Conservation (phyloP, 1,139 yeast genomes). For the Geotrichum macrosporum region DNA sequence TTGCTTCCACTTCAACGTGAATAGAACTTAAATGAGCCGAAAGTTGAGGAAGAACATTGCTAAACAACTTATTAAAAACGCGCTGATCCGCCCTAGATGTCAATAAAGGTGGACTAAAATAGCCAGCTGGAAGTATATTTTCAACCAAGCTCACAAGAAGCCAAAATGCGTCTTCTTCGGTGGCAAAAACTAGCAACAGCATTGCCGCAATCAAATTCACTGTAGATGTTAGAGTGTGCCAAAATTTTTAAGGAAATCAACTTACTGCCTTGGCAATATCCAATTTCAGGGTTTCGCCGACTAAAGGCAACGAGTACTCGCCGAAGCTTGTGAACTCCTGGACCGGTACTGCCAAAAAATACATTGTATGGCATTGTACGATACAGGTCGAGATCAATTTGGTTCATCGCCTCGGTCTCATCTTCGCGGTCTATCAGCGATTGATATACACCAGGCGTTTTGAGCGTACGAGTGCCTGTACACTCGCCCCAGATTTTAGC, state of each 20-base stretch:
- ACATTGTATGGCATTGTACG: constrained; percentile 56
- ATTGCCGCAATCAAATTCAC: constrained; percentile 58
- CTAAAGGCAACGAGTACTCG: constrained; percentile 52
- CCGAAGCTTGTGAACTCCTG: constrained; percentile 49
- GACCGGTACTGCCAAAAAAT: constrained; percentile 53
- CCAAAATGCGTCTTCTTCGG: constrained; percentile 59
- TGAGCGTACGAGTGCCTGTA: constrained; percentile 47
- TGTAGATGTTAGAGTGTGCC: too few species aligned
- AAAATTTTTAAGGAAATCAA: too few species aligned
- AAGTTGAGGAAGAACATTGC: constrained; percentile 41
- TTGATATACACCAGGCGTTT: constrained; percentile 51
- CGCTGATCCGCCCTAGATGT: constrained; percentile 45
- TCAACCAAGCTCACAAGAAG: constrained; percentile 50
- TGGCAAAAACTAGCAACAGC: constrained; percentile 44
- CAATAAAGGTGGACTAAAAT: constrained; percentile 43
- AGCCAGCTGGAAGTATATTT: constrained; percentile 49
- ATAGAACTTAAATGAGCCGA: constrained; percentile 39
- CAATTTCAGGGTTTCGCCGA: constrained; percentile 48
- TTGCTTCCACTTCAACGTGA: constrained; percentile 48
- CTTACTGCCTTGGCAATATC: constrained; percentile 52
- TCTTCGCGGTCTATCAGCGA: constrained; percentile 27
- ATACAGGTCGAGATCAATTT: constrained; percentile 52
- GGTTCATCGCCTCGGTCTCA: constrained; percentile 44
- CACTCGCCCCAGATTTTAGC: constrained; percentile 53
- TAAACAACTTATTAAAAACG: constrained; percentile 34